These are phyloP conservation scores for Alternaria conjuncta DNA, from an alignment of 2,329 filamentous ascomycete species.

Conservation along the genomic window DNA sequence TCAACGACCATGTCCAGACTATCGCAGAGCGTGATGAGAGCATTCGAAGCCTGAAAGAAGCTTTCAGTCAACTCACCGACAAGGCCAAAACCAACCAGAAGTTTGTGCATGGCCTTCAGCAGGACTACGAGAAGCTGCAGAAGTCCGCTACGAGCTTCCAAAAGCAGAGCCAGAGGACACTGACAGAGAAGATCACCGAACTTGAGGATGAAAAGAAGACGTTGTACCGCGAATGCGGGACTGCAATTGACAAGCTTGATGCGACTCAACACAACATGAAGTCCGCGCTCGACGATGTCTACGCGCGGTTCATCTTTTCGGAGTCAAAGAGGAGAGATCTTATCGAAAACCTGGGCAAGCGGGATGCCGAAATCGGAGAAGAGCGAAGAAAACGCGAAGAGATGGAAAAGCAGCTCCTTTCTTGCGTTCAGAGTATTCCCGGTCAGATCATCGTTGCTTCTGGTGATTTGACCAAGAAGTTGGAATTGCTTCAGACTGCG, in stretches of 20 bases:
- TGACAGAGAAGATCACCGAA: conserved; percentile 26
- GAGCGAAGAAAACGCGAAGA: conserved; percentile 29
- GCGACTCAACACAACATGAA: conserved; percentile 23
- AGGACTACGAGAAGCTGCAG: conserved; percentile 34
- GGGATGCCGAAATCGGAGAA: conserved; percentile 18
- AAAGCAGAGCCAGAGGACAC: conserved; percentile 14
- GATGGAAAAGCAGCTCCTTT: conserved; percentile 29
- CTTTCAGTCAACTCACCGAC: conserved; percentile 14
- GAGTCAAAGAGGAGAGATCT: conserved; percentile 21
- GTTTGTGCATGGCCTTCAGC: conserved; percentile 35
- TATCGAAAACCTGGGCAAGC: conserved; percentile 15
- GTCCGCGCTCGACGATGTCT: conserved; percentile 23
- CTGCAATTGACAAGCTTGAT: conserved; percentile 12
- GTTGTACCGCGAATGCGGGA: conserved; percentile 20
- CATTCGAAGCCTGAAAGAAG: conserved; percentile 1
- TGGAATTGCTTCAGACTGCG: conserved; percentile 17
- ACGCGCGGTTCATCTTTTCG: conserved; percentile 13
- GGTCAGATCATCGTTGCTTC: conserved; percentile 17
- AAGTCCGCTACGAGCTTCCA: conserved; percentile 13
- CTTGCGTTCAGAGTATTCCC: conserved; percentile 23
- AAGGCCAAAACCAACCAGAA: conserved; percentile 30
- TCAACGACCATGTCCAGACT: conserved; percentile 9
- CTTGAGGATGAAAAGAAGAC: conserved; percentile 27
- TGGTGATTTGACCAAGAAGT: conserved; percentile 18
- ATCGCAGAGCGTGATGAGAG: conserved; percentile 19